phyloP scores from a whole-genome alignment of 768 basidiomycete species.

The Kwoniella pini region DNA sequence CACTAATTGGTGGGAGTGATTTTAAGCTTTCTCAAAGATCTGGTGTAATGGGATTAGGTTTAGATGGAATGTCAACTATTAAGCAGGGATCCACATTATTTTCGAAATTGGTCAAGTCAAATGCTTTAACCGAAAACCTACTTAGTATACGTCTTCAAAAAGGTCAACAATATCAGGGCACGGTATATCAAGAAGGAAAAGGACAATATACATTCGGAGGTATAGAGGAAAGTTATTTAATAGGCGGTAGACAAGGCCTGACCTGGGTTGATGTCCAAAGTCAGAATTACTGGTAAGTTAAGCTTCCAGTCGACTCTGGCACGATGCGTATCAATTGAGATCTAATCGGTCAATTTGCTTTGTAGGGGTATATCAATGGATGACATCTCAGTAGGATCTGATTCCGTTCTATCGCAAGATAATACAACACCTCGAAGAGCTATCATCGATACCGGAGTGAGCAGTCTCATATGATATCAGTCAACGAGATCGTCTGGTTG shows the following conservation, averaged over 20 bases:
- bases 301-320: no score
- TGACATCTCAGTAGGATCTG: conserved; percentile 22
- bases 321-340: no score
- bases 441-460: conserved; percentile 32
- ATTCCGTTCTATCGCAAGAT: conserved; percentile 18
- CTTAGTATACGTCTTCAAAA: conserved; percentile 28
- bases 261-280: conserved; percentile 26
- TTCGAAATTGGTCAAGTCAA: conserved; percentile 22
- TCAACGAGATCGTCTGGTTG: background rate
- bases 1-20: conserved; percentile 5
- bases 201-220: conserved; percentile 30
- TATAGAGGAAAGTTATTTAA: conserved; percentile 21
- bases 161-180: conserved; percentile 19
- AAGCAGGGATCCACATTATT: conserved; percentile 21
- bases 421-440: conserved; percentile 24
- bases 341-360: no score
- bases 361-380: conserved; percentile 22
- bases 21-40: conserved; percentile 5
- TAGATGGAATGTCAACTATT: conserved; percentile 20
- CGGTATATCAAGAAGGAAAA: conserved; percentile 16
- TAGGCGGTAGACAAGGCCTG: conserved; percentile 17
- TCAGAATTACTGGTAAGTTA: conserved; percentile 30
- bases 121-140: conserved; percentile 17
- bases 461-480: background rate
- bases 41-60: conserved; percentile 28